A percentile compares a stretch with the other conserved stretches of the same genome.
These are phyloP conservation scores for Aurantiochytrium sp. DNA, from an alignment of 108 stramenopile genomes.

Conservation along the genomic window DNA sequence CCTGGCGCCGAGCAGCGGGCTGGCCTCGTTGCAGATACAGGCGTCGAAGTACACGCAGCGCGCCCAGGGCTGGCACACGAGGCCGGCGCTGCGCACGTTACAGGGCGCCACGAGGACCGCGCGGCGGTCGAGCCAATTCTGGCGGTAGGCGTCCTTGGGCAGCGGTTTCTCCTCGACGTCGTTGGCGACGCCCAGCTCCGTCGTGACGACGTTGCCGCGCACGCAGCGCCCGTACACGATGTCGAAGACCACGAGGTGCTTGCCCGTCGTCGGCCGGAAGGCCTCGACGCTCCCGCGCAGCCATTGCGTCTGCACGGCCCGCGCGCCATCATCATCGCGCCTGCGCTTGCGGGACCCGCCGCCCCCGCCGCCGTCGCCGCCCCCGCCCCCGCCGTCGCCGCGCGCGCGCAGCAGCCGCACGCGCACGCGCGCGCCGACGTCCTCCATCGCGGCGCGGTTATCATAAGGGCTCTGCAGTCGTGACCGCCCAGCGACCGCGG, in stretches of 20 bases:
- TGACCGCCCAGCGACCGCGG: not conserved
- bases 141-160: not conserved
- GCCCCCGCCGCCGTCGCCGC: not conserved
- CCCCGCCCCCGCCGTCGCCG: not conserved
- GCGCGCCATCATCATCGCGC: not conserved
- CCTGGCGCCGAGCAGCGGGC: not conserved
- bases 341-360: not conserved
- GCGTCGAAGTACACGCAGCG: not conserved
- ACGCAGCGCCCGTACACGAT: slow-evolving; percentile 11
- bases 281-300: slow-evolving; percentile 26
- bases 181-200: not conserved
- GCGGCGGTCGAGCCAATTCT: not conserved
- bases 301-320: not conserved
- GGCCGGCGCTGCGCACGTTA: not conserved
- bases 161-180: not conserved
- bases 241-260: not conserved
- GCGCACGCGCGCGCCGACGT: not conserved
- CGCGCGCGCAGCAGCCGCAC: slow-evolving; percentile 1
- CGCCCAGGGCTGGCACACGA: not conserved
- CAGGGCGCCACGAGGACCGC: not conserved
- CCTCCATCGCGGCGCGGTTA: not conserved
- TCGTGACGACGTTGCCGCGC: not conserved
- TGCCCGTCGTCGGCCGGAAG: not conserved
- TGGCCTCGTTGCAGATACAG: not conserved
- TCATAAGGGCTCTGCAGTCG: not conserved